Base-by-base conservation (phyloP, 192 early-diverging fungal species). In the Pilaira anomala region DNA sequence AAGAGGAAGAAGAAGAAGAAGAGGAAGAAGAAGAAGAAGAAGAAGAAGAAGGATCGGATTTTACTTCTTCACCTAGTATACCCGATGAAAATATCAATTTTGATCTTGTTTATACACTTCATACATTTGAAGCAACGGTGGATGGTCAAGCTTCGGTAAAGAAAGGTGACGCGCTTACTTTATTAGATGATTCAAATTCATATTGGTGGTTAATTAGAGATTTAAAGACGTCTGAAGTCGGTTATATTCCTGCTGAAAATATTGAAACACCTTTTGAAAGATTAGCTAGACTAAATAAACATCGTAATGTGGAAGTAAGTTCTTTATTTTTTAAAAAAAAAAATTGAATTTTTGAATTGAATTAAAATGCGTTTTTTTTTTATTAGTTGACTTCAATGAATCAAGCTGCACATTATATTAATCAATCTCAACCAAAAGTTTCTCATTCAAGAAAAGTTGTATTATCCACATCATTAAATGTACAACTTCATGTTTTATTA, bases 241-340 rank as follows among this genome's bases (percentile, higher is more conserved):
- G 91, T 12, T 93, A 93, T 71, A 88, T 93, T 44, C 91, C 91
- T 21, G 91, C 91, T 3, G 91, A 93, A 63, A 90, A 92, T 63
- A 84, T 92, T 55, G 91, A 92, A 71, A 84, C 86, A 61, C 91
- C 91, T 0, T 87, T 76, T 65, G 91, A 92, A 61, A 78, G 88
- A 24, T 66, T 92, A 28, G 91, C 89, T 14, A 78, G 91, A 46
- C 69, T 92, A 22, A 91, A 92, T 69, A 87, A 87, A 55, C 76
- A 80, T 46, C 69, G 79, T 24, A 92, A 92, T 71, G 81, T 92
- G 3, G 79, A 83, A 40, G 62, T 80, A n/a, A 65, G 39, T 13
- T 30, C 57, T 14, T 36, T 39, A n/a, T n/a, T n/a, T n/a, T n/a
- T n/a, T n/a, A n/a, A n/a, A n/a, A n/a, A n/a, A n/a, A n/a, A n/a